Evolutionary conservation across 2,329 filamentous ascomycete genomes (phyloP).

Genomic region (Aspergillus transmontanensis): DNA sequence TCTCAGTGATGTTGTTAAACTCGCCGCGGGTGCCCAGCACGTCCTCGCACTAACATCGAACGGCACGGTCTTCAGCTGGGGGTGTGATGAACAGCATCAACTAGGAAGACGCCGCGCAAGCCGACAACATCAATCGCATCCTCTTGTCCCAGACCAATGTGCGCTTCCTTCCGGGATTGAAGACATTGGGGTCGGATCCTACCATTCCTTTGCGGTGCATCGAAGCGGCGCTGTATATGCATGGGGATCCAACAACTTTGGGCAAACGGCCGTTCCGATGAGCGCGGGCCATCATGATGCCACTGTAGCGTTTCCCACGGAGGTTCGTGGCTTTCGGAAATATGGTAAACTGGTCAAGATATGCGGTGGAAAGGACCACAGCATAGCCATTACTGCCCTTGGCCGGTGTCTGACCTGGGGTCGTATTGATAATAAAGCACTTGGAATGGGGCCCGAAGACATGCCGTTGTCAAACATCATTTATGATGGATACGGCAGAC

Average conservation of each 20-base stretch:
- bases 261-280: constrained; percentile 69
- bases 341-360: constrained; percentile 11
- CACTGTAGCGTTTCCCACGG: constrained; percentile 14
- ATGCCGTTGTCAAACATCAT: constrained; percentile 15
- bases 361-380: constrained; percentile 23
- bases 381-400: constrained; percentile 18
- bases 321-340: constrained; percentile 9
- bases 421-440: constrained; percentile 20
- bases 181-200: constrained; percentile 31
- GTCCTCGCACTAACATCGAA: constrained; percentile 67
- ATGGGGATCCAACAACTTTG: constrained; percentile 82
- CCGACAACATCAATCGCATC: constrained; percentile 53
- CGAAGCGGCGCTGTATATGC: constrained; percentile 54
- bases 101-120: constrained; percentile 62
- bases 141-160: constrained; percentile 52
- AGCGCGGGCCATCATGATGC: constrained; percentile 58
- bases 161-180: constrained; percentile 57
- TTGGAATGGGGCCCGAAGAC: constrained; percentile 12
- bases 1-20: constrained; percentile 66
- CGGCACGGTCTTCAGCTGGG: constrained; percentile 70
- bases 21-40: constrained; percentile 71
- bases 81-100: constrained; percentile 70
- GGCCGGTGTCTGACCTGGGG: constrained; percentile 25
- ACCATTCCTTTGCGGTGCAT: constrained; percentile 52
- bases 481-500: constrained; percentile 12